Base-by-base conservation (phyloP, 805 yeast species). In the Wickerhamiella shivajii region DNA sequence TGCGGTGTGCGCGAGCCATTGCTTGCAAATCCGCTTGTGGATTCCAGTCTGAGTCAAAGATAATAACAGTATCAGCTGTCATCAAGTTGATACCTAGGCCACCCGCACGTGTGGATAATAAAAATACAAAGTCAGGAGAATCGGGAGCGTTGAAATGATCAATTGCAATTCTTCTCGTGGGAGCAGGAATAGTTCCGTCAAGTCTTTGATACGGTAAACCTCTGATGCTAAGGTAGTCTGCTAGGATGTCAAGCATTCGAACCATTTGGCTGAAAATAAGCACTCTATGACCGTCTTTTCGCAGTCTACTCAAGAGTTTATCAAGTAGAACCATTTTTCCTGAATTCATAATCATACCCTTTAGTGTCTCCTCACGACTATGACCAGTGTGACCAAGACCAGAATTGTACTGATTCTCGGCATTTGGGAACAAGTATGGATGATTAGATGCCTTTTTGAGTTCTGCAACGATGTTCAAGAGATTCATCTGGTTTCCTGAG, bases 21-120 rank as follows among this genome's bases (percentile, higher is more conserved):
- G 98, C 98, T 59, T 90, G 98, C 49, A 90, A 64, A 66, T 90
- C 98, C 0, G 98, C 98, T 56, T 90, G 98, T 0, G 98, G 98
- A 52, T 90, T 90, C 98, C 98, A 90, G 60, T 90, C 98, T 4
- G 94, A 81, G 57, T 90, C 98, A 58, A 90, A 90, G 25, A 90
- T 87, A 46, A 90, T 81, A 18, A 90, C 99, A 6, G 99, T 90
- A 52, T 90, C 99, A 3, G 99, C 99, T 5, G 98, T 90, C 98
- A 90, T 90, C 53, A 90, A 65, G 55, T 90, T 90, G 53, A 90
- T 90, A 58, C 99, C 99, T 40, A 90, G 65, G 35, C 99, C 99
- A 63, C 99, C 99, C 10, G 99, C 99, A 62, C 99, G 72, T 1
- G 99, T 90, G 16, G 93, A 77, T 33, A 90, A 62, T 49, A 90